Conservation (phyloP, 768 basidiomycete species). For the Trametes coccinea region DNA sequence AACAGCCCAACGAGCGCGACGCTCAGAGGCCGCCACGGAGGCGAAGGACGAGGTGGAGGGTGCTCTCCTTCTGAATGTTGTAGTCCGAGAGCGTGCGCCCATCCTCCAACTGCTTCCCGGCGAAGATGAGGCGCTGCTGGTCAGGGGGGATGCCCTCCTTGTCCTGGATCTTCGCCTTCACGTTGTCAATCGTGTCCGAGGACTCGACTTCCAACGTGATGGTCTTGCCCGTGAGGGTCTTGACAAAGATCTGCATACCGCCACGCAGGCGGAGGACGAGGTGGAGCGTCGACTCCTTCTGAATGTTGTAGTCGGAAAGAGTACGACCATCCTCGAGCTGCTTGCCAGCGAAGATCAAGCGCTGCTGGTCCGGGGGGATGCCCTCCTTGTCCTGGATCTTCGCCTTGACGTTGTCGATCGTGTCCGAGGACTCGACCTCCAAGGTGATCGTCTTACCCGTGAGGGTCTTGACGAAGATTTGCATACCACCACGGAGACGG, state of each 20-base stretch:
- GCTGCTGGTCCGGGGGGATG: too few species aligned
- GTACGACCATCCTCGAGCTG: too few species aligned
- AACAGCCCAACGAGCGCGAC: too few species aligned
- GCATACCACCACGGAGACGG: too few species aligned
- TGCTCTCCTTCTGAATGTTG: conserved; percentile 35
- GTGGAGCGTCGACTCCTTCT: too few species aligned
- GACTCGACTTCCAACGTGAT: conserved; percentile 56
- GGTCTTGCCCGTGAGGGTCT: conserved; percentile 52
- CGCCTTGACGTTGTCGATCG: too few species aligned
- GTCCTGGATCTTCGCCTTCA: conserved; percentile 35
- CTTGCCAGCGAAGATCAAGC: too few species aligned
- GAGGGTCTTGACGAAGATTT: too few species aligned
- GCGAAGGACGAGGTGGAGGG: conserved; percentile 42
- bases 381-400: too few species aligned
- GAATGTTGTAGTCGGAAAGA: not conserved
- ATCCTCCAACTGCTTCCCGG: conserved; percentile 35
- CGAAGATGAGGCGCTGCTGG: conserved; percentile 35
- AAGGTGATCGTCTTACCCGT: too few species aligned
- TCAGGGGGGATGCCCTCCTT: conserved; percentile 36
- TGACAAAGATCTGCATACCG: conserved; percentile 51
- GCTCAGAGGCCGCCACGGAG: conserved; percentile 47
- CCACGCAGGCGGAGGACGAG: conserved; percentile 41
- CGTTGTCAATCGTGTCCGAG: conserved; percentile 35
- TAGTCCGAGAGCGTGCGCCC: conserved; percentile 36
- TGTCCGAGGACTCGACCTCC: too few species aligned